Evolutionary conservation across 192 early-diverging fungal species (phyloP), one percentile per base, ranked within the genome.

Genomic region (Backusella circina): DNA sequence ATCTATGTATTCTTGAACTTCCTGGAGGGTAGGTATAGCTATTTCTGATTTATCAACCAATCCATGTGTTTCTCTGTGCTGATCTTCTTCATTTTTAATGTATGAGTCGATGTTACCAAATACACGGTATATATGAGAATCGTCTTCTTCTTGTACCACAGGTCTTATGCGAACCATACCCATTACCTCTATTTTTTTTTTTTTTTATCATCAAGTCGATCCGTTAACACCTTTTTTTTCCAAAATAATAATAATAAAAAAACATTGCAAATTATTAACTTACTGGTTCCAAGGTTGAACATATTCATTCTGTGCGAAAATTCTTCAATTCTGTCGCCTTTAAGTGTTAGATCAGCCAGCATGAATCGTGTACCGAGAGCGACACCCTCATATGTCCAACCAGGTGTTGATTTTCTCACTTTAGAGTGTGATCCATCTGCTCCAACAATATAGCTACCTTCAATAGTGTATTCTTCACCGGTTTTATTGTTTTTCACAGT

Each of bases 371-470:
- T 44, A 5, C 65, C 37, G 37, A 76, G 31, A 0, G 41, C 36
- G 21, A 38, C 33, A 41, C 82, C 82, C 8, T 79, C 50, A n/a
- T 70, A 83, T 6, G 57, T 73, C 82, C 82, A 83, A 2, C 47
- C 65, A n/a, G 64, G n/a, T 1, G 10, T 64, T 0, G 44, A 41
- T 70, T 77, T 79, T n/a, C 82, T 75, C 13, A 83, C 77, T 13
- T 41, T 38, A 5, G 82, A 83, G 37, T 79, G 82, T 0, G 37
- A 37, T 30, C 82, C 82, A 57, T 83, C 78, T 10, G 77, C 72
- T 31, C 82, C 82, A 6, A 83, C 64, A 9, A 83, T 51, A 35
- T 77, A 83, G 5, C 26, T 61, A 9, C 72, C 71, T 12, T n/a
- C 16, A 2, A 79, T 66, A 2, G 39, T 38, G 16, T 75, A 32